These are phyloP conservation scores for Xerocomus brunneocitrinus DNA, from an alignment of 768 basidiomycete genomes.

Conservation along the genomic window DNA sequence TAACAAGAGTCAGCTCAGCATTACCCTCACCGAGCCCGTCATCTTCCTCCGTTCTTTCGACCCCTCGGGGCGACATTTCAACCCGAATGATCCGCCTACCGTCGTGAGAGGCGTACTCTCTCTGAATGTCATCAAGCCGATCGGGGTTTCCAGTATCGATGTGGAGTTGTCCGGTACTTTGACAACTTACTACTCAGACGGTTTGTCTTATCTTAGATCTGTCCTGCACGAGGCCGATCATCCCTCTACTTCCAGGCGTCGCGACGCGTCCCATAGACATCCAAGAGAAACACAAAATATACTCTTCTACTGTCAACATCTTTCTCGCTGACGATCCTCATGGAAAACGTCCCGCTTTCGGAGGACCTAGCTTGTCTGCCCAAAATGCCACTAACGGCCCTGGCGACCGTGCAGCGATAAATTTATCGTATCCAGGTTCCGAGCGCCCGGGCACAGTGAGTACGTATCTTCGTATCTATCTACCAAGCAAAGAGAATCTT, in stretches of 20 bases:
- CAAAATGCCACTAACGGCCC: not conserved
- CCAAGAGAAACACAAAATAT: conserved; percentile 68
- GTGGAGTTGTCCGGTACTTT: conserved; percentile 71
- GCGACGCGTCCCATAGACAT: conserved; percentile 72
- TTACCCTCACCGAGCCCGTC: conserved; percentile 70
- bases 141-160: conserved; percentile 79
- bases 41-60: conserved; percentile 64
- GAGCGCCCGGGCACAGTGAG: not conserved
- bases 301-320: conserved; percentile 66
- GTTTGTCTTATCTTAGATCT: conserved; percentile 39
- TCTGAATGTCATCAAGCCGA: conserved; percentile 68
- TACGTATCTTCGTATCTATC: not conserved
- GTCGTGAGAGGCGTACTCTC: conserved; percentile 64
- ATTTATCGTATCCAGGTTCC: not conserved
- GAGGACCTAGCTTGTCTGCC: conserved; percentile 20
- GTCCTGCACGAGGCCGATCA: not conserved
- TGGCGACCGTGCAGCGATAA: not conserved
- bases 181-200: conserved; percentile 79
- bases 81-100: conserved; percentile 48
- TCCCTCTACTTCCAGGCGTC: conserved; percentile 36
- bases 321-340: conserved; percentile 57
- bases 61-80: conserved; percentile 34
- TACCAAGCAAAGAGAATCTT: not conserved
- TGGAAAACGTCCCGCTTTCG: conserved; percentile 17
- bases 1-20: conserved; percentile 42